Evolutionary conservation across 2,329 filamentous ascomycete genomes (phyloP).

Genomic region (Fusarium duplospermum): DNA sequence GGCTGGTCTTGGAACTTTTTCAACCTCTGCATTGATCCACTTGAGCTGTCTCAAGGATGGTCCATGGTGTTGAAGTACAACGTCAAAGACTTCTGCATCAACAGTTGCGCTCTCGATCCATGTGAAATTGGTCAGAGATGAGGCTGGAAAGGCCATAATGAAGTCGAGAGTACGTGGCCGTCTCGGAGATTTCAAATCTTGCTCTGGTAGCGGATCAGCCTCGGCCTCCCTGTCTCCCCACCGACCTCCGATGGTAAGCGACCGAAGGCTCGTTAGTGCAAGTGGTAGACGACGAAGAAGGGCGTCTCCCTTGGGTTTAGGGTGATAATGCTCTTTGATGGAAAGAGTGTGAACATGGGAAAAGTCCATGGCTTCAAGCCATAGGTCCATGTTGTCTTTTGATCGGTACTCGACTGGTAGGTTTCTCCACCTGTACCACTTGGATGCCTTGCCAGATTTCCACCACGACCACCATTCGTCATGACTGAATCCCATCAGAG

Average conservation of each 20-base stretch:
- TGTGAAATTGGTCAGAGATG: not conserved
- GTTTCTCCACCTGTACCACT: constrained; percentile 8
- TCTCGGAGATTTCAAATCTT: not conserved
- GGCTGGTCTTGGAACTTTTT: not conserved
- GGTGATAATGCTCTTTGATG: not conserved
- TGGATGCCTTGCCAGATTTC: not conserved
- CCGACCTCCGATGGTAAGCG: not conserved
- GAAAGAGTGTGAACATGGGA: constrained; percentile 16
- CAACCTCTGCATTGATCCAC: constrained; percentile 17
- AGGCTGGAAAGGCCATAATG: not conserved
- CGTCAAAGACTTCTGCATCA: not conserved
- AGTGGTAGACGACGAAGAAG: not conserved
- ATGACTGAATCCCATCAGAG: not conserved
- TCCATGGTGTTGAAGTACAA: constrained; percentile 15
- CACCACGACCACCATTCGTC: not conserved
- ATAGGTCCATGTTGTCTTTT: constrained; percentile 23
- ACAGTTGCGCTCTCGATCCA: constrained; percentile 9
- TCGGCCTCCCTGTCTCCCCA: constrained; percentile 9
- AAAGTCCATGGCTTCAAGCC: constrained; percentile 33
- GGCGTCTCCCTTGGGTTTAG: not conserved
- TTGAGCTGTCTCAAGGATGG: not conserved
- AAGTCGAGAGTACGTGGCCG: constrained; percentile 1
- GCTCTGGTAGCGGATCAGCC: not conserved
- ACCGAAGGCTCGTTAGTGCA: not conserved
- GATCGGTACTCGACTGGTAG: not conserved